Base-by-base conservation (phyloP, 2,329 filamentous ascomycete species). In the Aureobasidium musti region DNA sequence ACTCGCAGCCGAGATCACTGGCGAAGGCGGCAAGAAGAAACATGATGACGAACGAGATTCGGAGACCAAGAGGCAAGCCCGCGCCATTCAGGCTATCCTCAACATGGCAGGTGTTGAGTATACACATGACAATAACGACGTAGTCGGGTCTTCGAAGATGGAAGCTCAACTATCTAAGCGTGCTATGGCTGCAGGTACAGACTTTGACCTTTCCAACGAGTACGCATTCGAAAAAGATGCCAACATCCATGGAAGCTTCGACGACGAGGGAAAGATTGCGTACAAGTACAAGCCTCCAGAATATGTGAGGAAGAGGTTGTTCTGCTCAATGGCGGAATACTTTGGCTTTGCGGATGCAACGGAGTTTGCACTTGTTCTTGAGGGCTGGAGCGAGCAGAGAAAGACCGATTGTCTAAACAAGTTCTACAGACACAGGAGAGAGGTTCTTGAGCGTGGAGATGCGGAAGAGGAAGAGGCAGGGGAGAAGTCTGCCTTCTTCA, bases 61-160 rank as follows among this genome's bases (percentile, higher is more conserved):
- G 1, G 49, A 64, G n/a, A 73, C 74, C 14, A 73, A 77, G 0
- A 83, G 82, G 71, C 88, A 79, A 66, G 80, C 84, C 54, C 91
- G 98, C 72, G 89, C 91, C 0, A 85, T 98, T 37, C 90, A 94
- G 71, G 95, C 92, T 2, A 98, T 99, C 69, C 85, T 99, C 1
- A 87, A 91, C 2, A 87, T 89, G 8, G 92, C 91, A 0, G 95
- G 95, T 1, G 93, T 99, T 0, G 89, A 95, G 73, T 99, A 99
- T 76, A 96, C 92, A 0, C 95, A 99, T 74, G 91, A 98, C 72
- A 99, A 99, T 75, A 92, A 91, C 1, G 93, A 99, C 77, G 93
- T 99, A 17, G 87, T 99, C 66, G 95, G 95, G 13, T 89, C 91
- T 0, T 95, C 90, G n/a, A 91, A 90, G 71, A 85, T 97, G n/a